Conservation (phyloP, 192 early-diverging fungal genomes). For the Chytriomyces sp. region DNA sequence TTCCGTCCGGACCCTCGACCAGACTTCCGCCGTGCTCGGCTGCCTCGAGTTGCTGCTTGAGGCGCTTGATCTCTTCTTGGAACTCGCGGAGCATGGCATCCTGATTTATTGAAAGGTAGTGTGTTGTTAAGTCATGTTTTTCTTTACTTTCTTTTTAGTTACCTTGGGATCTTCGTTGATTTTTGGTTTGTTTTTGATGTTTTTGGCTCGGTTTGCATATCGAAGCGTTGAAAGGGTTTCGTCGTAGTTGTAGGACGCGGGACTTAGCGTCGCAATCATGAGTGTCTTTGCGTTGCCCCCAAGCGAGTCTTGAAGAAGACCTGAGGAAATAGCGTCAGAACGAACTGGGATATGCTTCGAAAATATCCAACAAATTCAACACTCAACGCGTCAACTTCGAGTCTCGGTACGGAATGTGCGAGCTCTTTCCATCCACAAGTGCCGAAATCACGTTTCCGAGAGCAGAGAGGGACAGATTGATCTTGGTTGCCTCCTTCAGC, state of each 20-base stretch:
- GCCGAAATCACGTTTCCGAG: constrained; percentile 71
- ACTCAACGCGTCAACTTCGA: constrained; percentile 61
- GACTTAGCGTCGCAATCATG: constrained; percentile 69
- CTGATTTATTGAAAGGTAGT: neutral
- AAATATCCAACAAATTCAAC: neutral
- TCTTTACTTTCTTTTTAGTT: neutral
- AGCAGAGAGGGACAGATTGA: constrained; percentile 67
- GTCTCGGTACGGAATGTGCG: constrained; percentile 70
- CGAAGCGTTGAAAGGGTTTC: constrained; percentile 67
- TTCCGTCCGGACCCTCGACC: constrained; percentile 44
- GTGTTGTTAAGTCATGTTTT: constrained; percentile 15
- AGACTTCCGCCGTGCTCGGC: constrained; percentile 45
- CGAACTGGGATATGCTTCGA: too few relatives aligned
- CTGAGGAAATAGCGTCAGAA: too few relatives aligned
- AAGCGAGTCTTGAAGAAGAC: constrained; percentile 66
- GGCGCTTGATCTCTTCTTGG: constrained; percentile 68
- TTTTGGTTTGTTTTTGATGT: constrained; percentile 74
- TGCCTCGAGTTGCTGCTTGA: constrained; percentile 60
- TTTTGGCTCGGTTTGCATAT: constrained; percentile 70
- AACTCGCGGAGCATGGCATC: constrained; percentile 71
- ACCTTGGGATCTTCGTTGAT: constrained; percentile 74
- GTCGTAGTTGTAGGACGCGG: constrained; percentile 69
- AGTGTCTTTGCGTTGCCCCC: constrained; percentile 71
- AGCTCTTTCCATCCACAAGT: constrained; percentile 67
- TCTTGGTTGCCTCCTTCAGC: constrained; percentile 71